phyloP scores from a whole-genome alignment of 129 eudicot genomes.

The Chrysanthemum makinoi region DNA sequence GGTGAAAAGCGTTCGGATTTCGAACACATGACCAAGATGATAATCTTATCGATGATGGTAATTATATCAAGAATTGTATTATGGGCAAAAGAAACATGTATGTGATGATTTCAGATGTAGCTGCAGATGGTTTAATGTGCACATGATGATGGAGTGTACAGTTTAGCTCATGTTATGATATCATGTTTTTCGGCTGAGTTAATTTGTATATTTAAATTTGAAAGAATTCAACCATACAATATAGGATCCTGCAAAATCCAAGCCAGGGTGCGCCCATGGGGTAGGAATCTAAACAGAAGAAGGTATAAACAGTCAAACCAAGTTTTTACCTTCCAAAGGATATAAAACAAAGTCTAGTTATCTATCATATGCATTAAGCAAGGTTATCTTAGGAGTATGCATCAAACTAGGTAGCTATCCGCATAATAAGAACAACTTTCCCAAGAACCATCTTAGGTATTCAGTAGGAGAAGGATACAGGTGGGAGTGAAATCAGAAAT shows the following conservation, averaged over 20 bases:
- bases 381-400: not conserved
- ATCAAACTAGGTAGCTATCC: not conserved
- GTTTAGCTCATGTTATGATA: constrained; percentile 9
- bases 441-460: not conserved
- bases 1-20: not conserved
- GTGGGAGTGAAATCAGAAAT: constrained; percentile 1
- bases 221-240: not conserved
- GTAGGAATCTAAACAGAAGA: constrained; percentile 8
- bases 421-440: not conserved
- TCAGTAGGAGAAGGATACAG: not conserved
- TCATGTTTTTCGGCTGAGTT: not conserved
- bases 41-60: not conserved
- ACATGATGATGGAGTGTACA: constrained; percentile 2
- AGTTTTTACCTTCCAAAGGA: not conserved
- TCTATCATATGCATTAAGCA: not conserved
- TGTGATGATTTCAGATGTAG: constrained; percentile 13
- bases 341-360: constrained; percentile 3
- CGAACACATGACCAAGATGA: not conserved
- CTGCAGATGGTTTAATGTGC: constrained; percentile 4
- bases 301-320: not conserved
- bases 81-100: not conserved
- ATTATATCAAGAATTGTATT: not conserved
- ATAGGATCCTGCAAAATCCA: not conserved
- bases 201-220: not conserved
- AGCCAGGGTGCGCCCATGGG: constrained; percentile 12